A percentile compares a stretch with the other conserved stretches of the same genome.
These are phyloP conservation scores for Alternaria arborescens DNA, from an alignment of 2,329 filamentous ascomycete species.

Conservation along the genomic window DNA sequence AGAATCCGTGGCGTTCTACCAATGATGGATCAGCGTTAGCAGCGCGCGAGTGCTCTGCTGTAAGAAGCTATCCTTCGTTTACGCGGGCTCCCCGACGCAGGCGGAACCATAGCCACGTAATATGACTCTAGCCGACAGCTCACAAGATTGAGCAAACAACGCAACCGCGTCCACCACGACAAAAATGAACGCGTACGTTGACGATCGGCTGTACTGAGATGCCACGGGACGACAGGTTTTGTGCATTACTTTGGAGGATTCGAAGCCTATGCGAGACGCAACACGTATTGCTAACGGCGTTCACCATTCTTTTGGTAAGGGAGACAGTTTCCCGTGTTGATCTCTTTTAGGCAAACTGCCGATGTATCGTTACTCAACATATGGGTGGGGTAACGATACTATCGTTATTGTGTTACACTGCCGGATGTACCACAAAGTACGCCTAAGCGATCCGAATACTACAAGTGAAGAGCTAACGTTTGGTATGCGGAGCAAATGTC, in stretches of 20 bases:
- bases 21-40: background rate
- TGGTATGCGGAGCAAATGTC: background rate
- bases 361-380: background rate
- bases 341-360: background rate
- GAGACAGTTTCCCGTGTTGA: background rate
- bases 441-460: background rate
- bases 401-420: background rate
- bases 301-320: too few relatives aligned
- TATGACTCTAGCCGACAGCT: background rate
- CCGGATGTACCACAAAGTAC: background rate
- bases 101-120: conserved; percentile 1
- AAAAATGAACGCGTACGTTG: background rate
- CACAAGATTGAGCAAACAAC: conserved; percentile 12
- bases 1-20: background rate
- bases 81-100: background rate
- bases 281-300: background rate
- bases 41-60: background rate
- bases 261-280: background rate
- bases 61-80: conserved; percentile 9
- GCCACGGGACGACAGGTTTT: background rate
- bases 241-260: background rate
- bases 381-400: conserved; percentile 6
- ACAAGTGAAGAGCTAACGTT: background rate
- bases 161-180: background rate
- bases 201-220: background rate